phyloP scores from a whole-genome alignment of 352 stramenopile species.

The Phytophthora colocasiae region DNA sequence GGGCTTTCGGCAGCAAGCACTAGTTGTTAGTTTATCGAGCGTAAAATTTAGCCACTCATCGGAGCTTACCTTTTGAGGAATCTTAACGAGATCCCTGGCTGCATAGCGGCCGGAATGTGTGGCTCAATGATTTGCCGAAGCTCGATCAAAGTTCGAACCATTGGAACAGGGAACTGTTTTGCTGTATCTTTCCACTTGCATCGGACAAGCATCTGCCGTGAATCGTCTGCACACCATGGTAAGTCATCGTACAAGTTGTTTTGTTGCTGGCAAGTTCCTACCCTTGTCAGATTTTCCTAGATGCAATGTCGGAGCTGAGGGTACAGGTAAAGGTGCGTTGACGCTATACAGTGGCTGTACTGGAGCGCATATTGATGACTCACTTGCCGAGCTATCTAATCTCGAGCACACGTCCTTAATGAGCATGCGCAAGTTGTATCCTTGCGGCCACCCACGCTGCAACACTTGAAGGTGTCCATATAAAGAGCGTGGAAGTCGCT shows the following conservation, averaged over 20 bases:
- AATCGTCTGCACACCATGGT: slow-evolving; percentile 8
- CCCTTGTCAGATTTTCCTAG: slow-evolving; percentile 20
- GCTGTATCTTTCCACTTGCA: slow-evolving; percentile 71
- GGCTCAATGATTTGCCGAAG: slow-evolving; percentile 45
- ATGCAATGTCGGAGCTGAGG: slow-evolving; percentile 50
- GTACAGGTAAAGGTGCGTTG: slow-evolving; percentile 20
- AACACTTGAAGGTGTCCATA: slow-evolving; percentile 51
- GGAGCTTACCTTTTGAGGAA: slow-evolving; percentile 47
- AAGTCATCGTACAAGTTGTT: not conserved
- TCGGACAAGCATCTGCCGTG: slow-evolving; percentile 53
- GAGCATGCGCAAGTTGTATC: slow-evolving; percentile 58
- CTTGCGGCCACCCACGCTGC: slow-evolving; percentile 52
- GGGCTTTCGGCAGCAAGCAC: slow-evolving; percentile 11
- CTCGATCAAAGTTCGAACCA: slow-evolving; percentile 34
- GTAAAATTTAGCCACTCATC: not conserved
- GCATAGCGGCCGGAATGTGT: slow-evolving; percentile 47
- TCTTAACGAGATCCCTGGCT: slow-evolving; percentile 38
- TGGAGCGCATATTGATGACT: slow-evolving; percentile 4
- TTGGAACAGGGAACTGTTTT: slow-evolving; percentile 50
- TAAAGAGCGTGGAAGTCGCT: slow-evolving; percentile 54
- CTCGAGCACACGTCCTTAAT: slow-evolving; percentile 58
- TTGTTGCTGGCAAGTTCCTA: slow-evolving; percentile 1
- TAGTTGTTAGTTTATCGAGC: slow-evolving; percentile 6
- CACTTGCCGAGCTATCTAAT: slow-evolving; percentile 21
- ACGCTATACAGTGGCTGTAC: slow-evolving; percentile 29